phyloP scores from a whole-genome alignment of 805 yeast species.

The Cyberlindnera subsufficiens region DNA sequence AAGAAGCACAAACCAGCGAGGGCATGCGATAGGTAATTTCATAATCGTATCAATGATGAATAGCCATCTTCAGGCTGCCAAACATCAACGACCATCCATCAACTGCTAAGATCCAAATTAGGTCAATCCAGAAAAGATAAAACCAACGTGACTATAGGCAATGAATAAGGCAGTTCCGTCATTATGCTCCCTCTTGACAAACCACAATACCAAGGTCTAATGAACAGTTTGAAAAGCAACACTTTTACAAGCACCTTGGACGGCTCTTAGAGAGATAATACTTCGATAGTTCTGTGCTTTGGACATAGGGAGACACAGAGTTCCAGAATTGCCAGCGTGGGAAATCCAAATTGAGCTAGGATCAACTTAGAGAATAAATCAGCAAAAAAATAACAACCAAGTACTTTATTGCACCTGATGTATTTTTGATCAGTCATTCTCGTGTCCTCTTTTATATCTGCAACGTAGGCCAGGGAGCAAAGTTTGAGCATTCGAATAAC shows the following conservation, averaged over 20 bases:
- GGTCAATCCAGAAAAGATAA: slow-evolving; percentile 27
- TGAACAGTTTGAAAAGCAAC: slow-evolving; percentile 13
- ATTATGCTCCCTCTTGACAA: slow-evolving; percentile 5
- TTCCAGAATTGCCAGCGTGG: slow-evolving; percentile 3
- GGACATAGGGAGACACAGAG: slow-evolving; percentile 36
- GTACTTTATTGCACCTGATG: slow-evolving; percentile 19
- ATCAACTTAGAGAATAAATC: slow-evolving; percentile 1
- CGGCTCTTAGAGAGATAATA: slow-evolving; percentile 47
- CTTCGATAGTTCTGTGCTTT: neutral
- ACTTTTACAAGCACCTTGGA: slow-evolving; percentile 38
- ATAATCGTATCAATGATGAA: slow-evolving; percentile 42
- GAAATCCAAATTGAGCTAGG: neutral
- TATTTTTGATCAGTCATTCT: slow-evolving; percentile 39
- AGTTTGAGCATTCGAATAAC: slow-evolving; percentile 12
- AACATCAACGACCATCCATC: slow-evolving; percentile 32
- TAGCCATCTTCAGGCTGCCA: slow-evolving; percentile 25
- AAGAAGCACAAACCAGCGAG: slow-evolving; percentile 43
- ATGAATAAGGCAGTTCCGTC: slow-evolving; percentile 13
- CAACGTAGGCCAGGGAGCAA: slow-evolving; percentile 51
- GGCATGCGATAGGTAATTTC: slow-evolving; percentile 44
- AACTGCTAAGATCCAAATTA: slow-evolving; percentile 35
- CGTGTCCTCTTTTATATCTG: slow-evolving; percentile 48
- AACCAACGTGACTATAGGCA: slow-evolving; percentile 10
- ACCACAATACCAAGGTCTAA: slow-evolving; percentile 12
- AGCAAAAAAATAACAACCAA: slow-evolving; percentile 1